A percentile compares a stretch with the other conserved stretches of the same genome.
These are phyloP conservation scores for Hymenoscyphus repandus DNA, from an alignment of 2,329 filamentous ascomycete species.

Conservation along the genomic window DNA sequence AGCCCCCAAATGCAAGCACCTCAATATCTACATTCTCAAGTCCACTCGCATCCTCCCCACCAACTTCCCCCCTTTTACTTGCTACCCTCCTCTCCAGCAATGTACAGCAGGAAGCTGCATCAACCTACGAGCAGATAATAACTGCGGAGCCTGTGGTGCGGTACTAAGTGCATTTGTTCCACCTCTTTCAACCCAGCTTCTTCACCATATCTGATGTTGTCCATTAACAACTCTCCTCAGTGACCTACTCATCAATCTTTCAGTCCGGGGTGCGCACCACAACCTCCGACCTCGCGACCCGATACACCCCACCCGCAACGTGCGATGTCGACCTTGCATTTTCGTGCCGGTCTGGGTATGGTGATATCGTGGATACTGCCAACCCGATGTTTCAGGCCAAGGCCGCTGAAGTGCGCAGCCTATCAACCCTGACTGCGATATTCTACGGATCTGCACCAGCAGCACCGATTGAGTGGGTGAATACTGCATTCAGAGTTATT, in stretches of 20 bases:
- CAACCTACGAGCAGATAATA: neutral
- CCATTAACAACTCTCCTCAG: neutral
- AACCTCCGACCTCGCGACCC: neutral
- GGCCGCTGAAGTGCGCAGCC: neutral
- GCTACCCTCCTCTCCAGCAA: neutral
- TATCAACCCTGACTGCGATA: neutral
- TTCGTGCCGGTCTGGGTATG: neutral
- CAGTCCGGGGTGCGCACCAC: neutral
- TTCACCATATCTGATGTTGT: neutral
- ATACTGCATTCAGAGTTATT: conserved; percentile 1
- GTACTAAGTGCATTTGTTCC: too few species aligned
- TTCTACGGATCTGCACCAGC: neutral
- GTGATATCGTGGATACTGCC: conserved; percentile 1
- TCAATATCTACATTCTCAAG: neutral
- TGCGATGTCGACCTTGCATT: neutral
- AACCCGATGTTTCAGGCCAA: neutral
- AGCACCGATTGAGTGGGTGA: neutral
- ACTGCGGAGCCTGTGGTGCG: too few species aligned
- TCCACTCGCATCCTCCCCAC: neutral
- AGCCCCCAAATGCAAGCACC: neutral
- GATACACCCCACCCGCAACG: neutral
- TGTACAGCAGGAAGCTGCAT: neutral
- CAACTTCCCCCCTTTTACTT: neutral
- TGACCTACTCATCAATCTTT: neutral
- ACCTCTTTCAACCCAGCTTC: neutral